Base-by-base conservation (phyloP, 176 grass and related monocot genomes). In the Cocos nucifera region DNA sequence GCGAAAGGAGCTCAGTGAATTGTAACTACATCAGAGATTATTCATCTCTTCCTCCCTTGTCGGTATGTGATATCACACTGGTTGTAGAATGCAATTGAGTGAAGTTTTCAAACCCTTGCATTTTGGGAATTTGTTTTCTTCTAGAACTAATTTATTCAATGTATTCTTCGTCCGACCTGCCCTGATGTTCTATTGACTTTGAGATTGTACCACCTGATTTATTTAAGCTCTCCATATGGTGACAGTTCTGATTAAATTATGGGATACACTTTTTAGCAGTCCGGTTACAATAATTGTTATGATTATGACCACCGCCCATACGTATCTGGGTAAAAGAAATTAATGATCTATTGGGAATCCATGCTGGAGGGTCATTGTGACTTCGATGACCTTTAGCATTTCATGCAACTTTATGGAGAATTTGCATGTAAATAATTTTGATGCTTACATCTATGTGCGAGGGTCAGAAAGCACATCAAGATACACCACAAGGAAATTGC, bases 1-100 rank as follows among this genome's bases (percentile, higher is more conserved):
- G 70, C 60, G 16, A 69, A 57, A 67, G 53, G 66, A 78, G 78
- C 66, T 75, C 75, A 66, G 67, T 67, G 54, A 51, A 49, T 54
- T 78, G 75, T 54, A 51, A 50, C 71, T 76, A 75, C 51, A 75
- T 52, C 75, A 20, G 71, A 75, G 79, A 70, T 78, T 57, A 68
- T 75, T 78, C 70, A 64, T 78, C 35, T 44, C 35, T 75, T 22
- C 62, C 75, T 59, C 79, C 69, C 75, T 87, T 53, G 58, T 79
- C 71, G 75, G 74, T 82, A 71, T 71, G 78, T 82, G 84, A 87
- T 73, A 75, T 87, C 79, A 50, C 54, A 59, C 17, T 39, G 65
- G 65, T 53, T 59, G 74, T 86, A 76, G 66, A 71, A 66, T 58
- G 55, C 48, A 66, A 75, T 70, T 9, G 20, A 53, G 53, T 59